phyloP scores from a whole-genome alignment of 176 grass and related monocot species.

The Thinopyrum elongatum region DNA sequence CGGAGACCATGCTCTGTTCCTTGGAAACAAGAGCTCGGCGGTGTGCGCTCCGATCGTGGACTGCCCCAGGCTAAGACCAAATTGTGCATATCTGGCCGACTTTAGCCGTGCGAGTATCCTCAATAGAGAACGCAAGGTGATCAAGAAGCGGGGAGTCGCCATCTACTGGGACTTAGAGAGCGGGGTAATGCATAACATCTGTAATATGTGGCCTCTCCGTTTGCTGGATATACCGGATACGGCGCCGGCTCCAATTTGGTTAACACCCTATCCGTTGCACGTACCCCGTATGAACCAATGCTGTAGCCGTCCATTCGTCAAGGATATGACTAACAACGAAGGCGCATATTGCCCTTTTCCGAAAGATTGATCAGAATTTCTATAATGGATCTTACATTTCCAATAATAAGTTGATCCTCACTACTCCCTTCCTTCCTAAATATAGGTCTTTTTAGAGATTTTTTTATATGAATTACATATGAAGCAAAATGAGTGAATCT shows the following conservation, averaged over 20 bases:
- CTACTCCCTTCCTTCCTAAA: too few species aligned
- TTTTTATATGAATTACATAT: too few species aligned
- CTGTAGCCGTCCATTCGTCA: too few species aligned
- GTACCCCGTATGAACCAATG: too few species aligned
- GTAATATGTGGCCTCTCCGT: neutral
- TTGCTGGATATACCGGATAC: neutral
- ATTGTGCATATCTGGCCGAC: constrained; percentile 11
- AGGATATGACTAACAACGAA: too few species aligned
- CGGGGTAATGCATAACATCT: neutral
- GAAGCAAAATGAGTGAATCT: too few species aligned
- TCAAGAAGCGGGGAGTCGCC: neutral
- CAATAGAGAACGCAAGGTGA: neutral
- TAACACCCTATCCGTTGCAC: neutral
- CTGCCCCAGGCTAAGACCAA: neutral
- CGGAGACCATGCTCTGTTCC: neutral
- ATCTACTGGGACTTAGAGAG: neutral
- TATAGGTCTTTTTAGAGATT: too few species aligned
- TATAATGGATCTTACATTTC: too few species aligned
- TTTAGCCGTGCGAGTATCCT: neutral
- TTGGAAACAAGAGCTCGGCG: neutral
- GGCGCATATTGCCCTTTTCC: too few species aligned
- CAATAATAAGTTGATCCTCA: too few species aligned
- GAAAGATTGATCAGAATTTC: too few species aligned
- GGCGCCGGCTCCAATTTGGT: neutral
- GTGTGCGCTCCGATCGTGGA: neutral